phyloP scores from a whole-genome alignment of 2,329 filamentous ascomycete species.

The Pezicula rhizophila region DNA sequence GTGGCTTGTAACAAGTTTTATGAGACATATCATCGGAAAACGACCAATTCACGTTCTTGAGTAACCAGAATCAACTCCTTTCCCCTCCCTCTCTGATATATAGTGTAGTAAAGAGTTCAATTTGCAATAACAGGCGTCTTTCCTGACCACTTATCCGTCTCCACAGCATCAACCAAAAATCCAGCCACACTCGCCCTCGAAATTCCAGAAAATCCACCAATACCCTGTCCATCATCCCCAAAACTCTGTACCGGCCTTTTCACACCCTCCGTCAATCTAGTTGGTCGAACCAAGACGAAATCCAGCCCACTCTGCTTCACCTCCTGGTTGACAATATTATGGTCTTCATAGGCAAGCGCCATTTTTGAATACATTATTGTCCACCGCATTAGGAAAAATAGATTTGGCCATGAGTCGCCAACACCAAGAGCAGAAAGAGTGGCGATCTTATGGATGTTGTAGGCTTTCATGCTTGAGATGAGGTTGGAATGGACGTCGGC shows the following conservation, averaged over 20 bases:
- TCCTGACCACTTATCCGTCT: conserved; percentile 35
- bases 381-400: conserved; percentile 35
- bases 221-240: conserved; percentile 12
- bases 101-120: conserved; percentile 12
- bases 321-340: conserved; percentile 29
- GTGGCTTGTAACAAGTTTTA: too few relatives aligned
- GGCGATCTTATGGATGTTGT: conserved; percentile 34
- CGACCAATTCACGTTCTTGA: too few relatives aligned
- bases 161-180: conserved; percentile 40
- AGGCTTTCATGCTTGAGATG: conserved; percentile 31
- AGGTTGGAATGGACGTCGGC: conserved; percentile 34
- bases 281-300: conserved; percentile 11
- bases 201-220: conserved; percentile 9
- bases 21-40: too few relatives aligned
- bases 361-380: conserved; percentile 43
- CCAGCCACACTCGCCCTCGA: conserved; percentile 34
- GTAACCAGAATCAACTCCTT: too few relatives aligned
- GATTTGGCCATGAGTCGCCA: conserved; percentile 36
- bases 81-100: too few relatives aligned
- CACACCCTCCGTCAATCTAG: conserved; percentile 8
- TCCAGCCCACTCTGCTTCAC: conserved; percentile 14
- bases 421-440: conserved; percentile 46
- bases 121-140: conserved; percentile 42
- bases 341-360: conserved; percentile 39
- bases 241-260: conserved; percentile 7